Conservation (phyloP, 2,329 filamentous ascomycete species). For the Colletotrichum spinosum region DNA sequence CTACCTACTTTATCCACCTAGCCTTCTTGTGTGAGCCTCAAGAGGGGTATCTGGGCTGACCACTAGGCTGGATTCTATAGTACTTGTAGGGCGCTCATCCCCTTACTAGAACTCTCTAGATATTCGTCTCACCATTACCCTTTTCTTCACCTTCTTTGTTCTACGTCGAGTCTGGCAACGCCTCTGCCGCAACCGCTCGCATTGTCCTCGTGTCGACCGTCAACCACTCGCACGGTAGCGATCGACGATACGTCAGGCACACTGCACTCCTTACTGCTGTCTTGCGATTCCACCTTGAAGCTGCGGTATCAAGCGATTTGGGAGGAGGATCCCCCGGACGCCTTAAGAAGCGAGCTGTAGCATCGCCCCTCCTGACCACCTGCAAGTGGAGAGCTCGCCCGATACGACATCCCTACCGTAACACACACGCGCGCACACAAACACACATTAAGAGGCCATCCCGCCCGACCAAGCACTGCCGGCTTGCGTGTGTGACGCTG, state of each 20-base stretch:
- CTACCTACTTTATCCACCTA: no score
- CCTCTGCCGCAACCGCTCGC: slow-evolving; percentile 28
- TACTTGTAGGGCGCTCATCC: slow-evolving; percentile 32
- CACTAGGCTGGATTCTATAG: neutral
- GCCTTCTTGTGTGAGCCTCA: no score
- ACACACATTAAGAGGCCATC: neutral
- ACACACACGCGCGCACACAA: slow-evolving; percentile 10
- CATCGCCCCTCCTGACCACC: slow-evolving; percentile 20
- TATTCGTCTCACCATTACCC: slow-evolving; percentile 23
- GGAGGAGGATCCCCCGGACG: slow-evolving; percentile 1
- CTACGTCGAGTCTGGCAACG: slow-evolving; percentile 14
- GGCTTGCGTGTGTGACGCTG: slow-evolving; percentile 2
- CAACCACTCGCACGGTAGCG: slow-evolving; percentile 11
- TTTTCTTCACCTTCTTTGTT: slow-evolving; percentile 33
- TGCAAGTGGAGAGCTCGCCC: slow-evolving; percentile 25
- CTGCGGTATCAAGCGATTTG: slow-evolving; percentile 14
- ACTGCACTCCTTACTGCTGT: neutral
- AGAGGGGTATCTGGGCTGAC: slow-evolving; percentile 28
- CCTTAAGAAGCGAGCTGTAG: slow-evolving; percentile 9
- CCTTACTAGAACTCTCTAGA: slow-evolving; percentile 5
- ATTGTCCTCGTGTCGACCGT: slow-evolving; percentile 28
- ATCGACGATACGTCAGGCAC: slow-evolving; percentile 25
- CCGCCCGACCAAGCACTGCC: slow-evolving; percentile 2
- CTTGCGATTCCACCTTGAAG: neutral
- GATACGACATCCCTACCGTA: slow-evolving; percentile 1